These are phyloP conservation scores for Nicotiana knightiana DNA, from an alignment of 257 asterid species.

Conservation along the genomic window DNA sequence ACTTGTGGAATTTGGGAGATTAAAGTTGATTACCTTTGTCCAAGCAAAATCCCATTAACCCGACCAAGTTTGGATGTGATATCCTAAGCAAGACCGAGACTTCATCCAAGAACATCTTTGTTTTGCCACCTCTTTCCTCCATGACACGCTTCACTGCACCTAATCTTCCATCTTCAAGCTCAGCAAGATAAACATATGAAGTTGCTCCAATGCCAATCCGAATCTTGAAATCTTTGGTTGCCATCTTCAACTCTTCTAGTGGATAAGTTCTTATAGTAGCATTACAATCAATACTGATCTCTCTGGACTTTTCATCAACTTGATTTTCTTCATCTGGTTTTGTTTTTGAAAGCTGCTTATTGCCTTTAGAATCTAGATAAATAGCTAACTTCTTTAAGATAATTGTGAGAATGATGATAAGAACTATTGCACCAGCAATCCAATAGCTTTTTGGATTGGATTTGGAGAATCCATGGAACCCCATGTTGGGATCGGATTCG, in stretches of 20 bases:
- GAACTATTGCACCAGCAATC: conserved; percentile 43
- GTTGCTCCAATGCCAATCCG: conserved; percentile 69
- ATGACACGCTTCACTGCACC: conserved; percentile 73
- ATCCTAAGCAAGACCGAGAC: conserved; percentile 80
- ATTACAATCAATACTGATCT: background rate
- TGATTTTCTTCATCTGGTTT: conserved; percentile 5
- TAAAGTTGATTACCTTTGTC: conserved; percentile 48
- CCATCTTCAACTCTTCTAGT: conserved; percentile 51
- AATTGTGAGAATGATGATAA: conserved; percentile 39
- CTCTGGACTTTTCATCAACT: conserved; percentile 16
- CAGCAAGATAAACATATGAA: conserved; percentile 67
- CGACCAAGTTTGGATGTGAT: conserved; percentile 70
- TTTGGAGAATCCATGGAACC: conserved; percentile 58
- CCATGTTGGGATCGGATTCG: conserved; percentile 30
- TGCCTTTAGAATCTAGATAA: conserved; percentile 14
- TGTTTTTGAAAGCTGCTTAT: conserved; percentile 2
- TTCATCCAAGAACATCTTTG: conserved; percentile 73
- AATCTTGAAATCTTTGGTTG: conserved; percentile 53
- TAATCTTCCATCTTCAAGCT: conserved; percentile 50
- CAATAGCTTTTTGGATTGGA: conserved; percentile 39
- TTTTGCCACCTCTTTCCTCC: conserved; percentile 73
- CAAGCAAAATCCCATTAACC: conserved; percentile 69
- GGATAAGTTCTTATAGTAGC: conserved; percentile 50
- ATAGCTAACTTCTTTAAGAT: conserved; percentile 39
- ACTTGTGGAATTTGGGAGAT: background rate